A percentile compares a stretch with the other conserved stretches of the same genome.
phyloP scores from a whole-genome alignment of 768 basidiomycete species.

The Macrocybe gigantea region DNA sequence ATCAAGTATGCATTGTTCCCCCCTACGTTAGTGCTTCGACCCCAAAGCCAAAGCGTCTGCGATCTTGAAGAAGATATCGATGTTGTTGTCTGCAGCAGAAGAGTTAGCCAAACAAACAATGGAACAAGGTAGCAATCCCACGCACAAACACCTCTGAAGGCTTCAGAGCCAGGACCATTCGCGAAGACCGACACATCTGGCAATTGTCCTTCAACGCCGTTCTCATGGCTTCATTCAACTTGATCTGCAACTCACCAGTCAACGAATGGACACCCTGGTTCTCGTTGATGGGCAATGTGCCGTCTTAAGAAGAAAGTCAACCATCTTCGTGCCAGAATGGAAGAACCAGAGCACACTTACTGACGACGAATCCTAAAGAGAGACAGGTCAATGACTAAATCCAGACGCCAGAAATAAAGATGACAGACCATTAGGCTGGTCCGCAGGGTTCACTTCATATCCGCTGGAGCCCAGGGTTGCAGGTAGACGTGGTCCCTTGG shows the following conservation, averaged over 20 bases:
- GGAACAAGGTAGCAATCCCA: conserved; percentile 2
- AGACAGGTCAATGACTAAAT: not conserved
- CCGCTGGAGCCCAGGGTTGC: conserved; percentile 18
- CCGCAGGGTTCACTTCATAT: conserved; percentile 26
- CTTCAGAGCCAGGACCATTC: conserved; percentile 33
- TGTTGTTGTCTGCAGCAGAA: conserved; percentile 30
- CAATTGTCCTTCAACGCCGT: not conserved
- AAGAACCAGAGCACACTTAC: conserved; percentile 10
- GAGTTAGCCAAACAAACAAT: not conserved
- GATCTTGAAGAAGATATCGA: conserved; percentile 25
- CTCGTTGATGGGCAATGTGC: conserved; percentile 26
- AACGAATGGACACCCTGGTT: conserved; percentile 39
- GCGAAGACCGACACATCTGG: conserved; percentile 39
- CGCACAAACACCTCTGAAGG: conserved; percentile 39
- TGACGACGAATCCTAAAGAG: conserved; percentile 24
- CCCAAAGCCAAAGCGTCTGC: conserved; percentile 13
- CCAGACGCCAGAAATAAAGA: not conserved
- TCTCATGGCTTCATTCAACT: not conserved
- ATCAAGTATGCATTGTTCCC: not conserved
- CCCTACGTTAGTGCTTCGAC: not conserved
- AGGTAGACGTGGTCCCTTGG: conserved; percentile 31
- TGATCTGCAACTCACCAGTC: conserved; percentile 17
- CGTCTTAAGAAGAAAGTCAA: conserved; percentile 13
- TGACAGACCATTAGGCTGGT: conserved; percentile 24
- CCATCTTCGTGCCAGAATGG: not conserved